Evolutionary conservation across 225 moss, liverwort and hornwort genomes (phyloP), one percentile per base, ranked within the genome.

Genomic region (Climacium dendroides): DNA sequence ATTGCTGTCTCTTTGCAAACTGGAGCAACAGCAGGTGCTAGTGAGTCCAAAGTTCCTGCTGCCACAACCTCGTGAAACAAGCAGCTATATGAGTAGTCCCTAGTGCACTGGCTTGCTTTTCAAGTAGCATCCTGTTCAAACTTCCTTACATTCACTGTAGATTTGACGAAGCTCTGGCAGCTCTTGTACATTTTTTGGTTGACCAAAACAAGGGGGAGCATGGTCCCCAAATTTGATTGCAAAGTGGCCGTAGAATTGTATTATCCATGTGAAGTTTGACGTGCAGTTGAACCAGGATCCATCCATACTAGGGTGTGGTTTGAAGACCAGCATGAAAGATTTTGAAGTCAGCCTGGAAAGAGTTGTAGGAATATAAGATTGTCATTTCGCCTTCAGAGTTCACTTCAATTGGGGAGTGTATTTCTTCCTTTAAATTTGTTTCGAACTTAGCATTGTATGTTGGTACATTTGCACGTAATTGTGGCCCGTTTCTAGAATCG

Each of bases 1-100:
- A 80, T 84, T 81, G 83, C 89, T 59, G 88, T 90, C 78, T 79
- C 91, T 74, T 88, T 90, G 93, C 91, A 88, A 82, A 88, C 83
- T 76, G 91, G 91, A 87, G 77, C 90, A 79, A 20, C 43, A 16
- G 71, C 78, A 48, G 82, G 84, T 50, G 89, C 84, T 28, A 74
- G 73, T 61, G 91, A 94, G 67, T 61, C 80, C 86, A 87, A 90
- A 75, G 75, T 89, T 76, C 81, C 92, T 29, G 90, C 87, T 60
- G 85, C 91, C 20, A 82, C 92, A 87, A 86, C 87, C 69, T 91
- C 92, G 23, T 94, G 83, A 94, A 87, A 57, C 59, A 37, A 50
- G 37, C 19, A 73, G 58, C 67, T 35, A 29, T 25, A 25, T 34
- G 4, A 57, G 39, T 39, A 17, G 35, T 67, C 57, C 13, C 20